Base-by-base conservation (phyloP, 495 filamentous ascomycete species). In the Tricharina praecox region DNA sequence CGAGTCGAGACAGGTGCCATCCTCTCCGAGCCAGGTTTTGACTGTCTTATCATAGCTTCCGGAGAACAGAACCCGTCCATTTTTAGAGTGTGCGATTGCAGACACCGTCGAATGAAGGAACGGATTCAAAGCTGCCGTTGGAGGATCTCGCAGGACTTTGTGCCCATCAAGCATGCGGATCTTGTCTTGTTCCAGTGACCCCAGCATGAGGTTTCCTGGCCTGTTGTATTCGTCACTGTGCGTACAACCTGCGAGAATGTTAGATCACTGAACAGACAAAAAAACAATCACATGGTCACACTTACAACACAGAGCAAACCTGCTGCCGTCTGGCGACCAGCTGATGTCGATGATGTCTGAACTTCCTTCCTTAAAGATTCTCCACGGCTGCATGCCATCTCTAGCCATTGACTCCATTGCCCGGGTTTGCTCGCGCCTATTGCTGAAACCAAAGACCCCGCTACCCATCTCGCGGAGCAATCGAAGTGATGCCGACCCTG, bases 41-140 rank as follows among this genome's bases (percentile, higher is more conserved):
- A 90, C 78, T 0, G 75, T 80, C 4, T 74, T 65, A 51, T 97
- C 90, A 53, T 83, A 92, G 21, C 33, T 38, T 21, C 85, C 82
- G 0, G 85, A 86, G 51, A 78, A 93, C 0, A 86, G 68, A 3
- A 64, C 64, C 3, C 69, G 59, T 18, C 71, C 73, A 26, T 47
- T 45, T 23, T 58, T 55, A 0, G 58, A 53, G 42, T 50, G 61
- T 2, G 38, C 33, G 2, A 61, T 42, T 3, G 23, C 34, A 0
- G 58, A 33, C 8, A 61, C 58, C 8, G 57, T 61, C 7, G 50
- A 34, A 28, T 53, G 51, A 21, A 37, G 28, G 35, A 41, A 34
- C 13, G 46, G 46, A 25, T 51, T 45, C 37, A 39, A 13, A 5
- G 18, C 35, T 4, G 23, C 34, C 11, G 25, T 7, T 13, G 44